Evolutionary conservation across 2,329 filamentous ascomycete species (phyloP), one percentile per base, ranked within the genome.

Genomic region (Calonectria pseudoturangicola): DNA sequence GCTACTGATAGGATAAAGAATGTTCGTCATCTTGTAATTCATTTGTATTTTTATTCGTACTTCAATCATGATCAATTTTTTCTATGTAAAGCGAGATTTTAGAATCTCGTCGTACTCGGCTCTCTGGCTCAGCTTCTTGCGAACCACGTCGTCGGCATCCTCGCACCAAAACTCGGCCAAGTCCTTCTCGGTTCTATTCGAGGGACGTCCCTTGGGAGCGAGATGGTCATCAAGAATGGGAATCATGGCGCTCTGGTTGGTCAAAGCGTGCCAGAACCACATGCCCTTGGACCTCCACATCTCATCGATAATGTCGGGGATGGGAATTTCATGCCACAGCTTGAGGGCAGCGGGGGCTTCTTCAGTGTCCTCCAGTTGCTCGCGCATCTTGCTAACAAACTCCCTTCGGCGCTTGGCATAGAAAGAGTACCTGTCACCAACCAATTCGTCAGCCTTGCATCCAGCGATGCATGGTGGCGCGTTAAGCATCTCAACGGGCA

Each of bases 401-500:
- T 60, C 54, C 7, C 65, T 41, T 50, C 45, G 41, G 21, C 28
- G 41, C 51, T 45, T 28, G n/a, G 65, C 56, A 18, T 36, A 68
- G 27, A 43, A 47, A 0, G 30, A 33, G 33, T 58, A 56, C 13
- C 10, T 30, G 33, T 63, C 45, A 8, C 56, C 68, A 8, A 66
- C 25, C 21, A 48, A 3, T 15, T 60, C 54, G 28, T 21, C 62
- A 3, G 25, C 41, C n/a, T 13, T 51, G 64, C 33, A 83, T 74
- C 81, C 78, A 83, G 71, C 79, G 79, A 12, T 60, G 54, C 33
- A 39, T 12, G 33, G 27, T 41, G 79, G 81, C 47, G 81, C 76
- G 10, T 64, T 33, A 50, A 82, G 71, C 79, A 80, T 81, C 71
- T 83, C 81, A 10, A 73, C 60, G 51, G 81, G 81, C 33, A 79